Percentiles rank a stretch among this genome's conserved stretches.
These are phyloP conservation scores for Russula compacta DNA, from an alignment of 768 basidiomycete species.

Conservation along the genomic window DNA sequence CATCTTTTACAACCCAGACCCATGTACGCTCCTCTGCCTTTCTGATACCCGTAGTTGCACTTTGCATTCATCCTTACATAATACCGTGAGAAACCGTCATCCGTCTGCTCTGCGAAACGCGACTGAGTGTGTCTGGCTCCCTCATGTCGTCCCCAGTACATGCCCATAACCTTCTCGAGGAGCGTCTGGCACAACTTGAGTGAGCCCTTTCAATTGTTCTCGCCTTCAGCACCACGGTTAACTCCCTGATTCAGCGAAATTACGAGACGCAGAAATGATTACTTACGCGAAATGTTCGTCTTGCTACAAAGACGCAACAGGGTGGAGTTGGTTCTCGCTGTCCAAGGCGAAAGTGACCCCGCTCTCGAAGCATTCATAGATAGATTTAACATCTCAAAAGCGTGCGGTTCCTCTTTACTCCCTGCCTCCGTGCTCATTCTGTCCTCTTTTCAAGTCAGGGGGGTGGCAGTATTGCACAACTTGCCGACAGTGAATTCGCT, in stretches of 20 bases:
- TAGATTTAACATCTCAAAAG: constrained; percentile 43
- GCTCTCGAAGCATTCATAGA: constrained; percentile 44
- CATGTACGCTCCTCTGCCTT: constrained; percentile 13
- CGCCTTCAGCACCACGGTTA: not conserved
- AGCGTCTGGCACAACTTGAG: constrained; percentile 19
- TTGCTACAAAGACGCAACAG: constrained; percentile 50
- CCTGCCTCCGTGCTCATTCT: not conserved
- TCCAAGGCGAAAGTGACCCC: constrained; percentile 32
- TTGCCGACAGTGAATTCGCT: constrained; percentile 22
- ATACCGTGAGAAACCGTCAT: not conserved
- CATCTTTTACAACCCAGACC: constrained; percentile 7
- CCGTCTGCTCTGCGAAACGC: not conserved
- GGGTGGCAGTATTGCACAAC: constrained; percentile 25
- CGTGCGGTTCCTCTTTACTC: constrained; percentile 31
- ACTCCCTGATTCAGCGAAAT: constrained; percentile 39
- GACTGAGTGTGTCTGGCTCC: not conserved
- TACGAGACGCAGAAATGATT: constrained; percentile 54
- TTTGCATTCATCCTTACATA: not conserved
- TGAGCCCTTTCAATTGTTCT: not conserved
- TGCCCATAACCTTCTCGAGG: not conserved
- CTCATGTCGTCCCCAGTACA: constrained; percentile 3
- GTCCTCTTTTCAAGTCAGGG: constrained; percentile 26
- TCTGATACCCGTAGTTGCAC: constrained; percentile 16
- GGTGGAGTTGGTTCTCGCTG: constrained; percentile 33
- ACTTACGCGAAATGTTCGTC: constrained; percentile 61